A percentile compares a stretch with the other conserved stretches of the same genome.
Evolutionary conservation across 805 yeast genomes (phyloP).

Genomic region (Ogataea ramenticola): DNA sequence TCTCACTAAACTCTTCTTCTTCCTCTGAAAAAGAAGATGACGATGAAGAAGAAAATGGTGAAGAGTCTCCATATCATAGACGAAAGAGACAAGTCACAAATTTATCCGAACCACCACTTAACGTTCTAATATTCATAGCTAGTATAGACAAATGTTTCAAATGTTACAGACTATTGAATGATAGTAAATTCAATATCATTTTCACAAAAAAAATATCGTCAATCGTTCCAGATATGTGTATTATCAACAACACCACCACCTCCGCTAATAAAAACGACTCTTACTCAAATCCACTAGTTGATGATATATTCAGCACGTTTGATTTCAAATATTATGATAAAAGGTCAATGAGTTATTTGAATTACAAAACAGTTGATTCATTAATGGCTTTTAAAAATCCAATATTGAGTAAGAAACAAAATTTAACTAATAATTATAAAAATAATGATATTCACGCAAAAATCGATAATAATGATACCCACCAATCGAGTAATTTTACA

Average conservation of each 20-base stretch:
- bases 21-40: neutral
- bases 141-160: slow-evolving; percentile 17
- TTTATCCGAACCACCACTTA: slow-evolving; percentile 5
- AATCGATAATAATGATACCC: too few relatives aligned
- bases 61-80: neutral
- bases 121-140: slow-evolving; percentile 10
- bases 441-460: too few relatives aligned
- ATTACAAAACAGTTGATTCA: too few relatives aligned
- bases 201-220: slow-evolving; percentile 10
- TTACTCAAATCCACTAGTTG: too few relatives aligned
- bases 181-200: slow-evolving; percentile 4
- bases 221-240: slow-evolving; percentile 14
- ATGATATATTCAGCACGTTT: slow-evolving; percentile 1
- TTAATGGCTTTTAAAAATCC: too few relatives aligned
- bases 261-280: too few relatives aligned
- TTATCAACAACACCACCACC: too few relatives aligned
- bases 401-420: too few relatives aligned
- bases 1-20: too few relatives aligned
- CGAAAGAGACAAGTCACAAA: slow-evolving; percentile 3
- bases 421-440: too few relatives aligned
- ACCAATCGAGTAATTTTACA: too few relatives aligned
- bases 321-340: slow-evolving; percentile 11
- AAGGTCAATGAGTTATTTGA: too few relatives aligned
- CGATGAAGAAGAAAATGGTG: neutral
- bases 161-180: slow-evolving; percentile 9